Evolutionary conservation across 352 stramenopile genomes (phyloP), one percentile per base, ranked within the genome.

Genomic region (Pythium dissimile): DNA sequence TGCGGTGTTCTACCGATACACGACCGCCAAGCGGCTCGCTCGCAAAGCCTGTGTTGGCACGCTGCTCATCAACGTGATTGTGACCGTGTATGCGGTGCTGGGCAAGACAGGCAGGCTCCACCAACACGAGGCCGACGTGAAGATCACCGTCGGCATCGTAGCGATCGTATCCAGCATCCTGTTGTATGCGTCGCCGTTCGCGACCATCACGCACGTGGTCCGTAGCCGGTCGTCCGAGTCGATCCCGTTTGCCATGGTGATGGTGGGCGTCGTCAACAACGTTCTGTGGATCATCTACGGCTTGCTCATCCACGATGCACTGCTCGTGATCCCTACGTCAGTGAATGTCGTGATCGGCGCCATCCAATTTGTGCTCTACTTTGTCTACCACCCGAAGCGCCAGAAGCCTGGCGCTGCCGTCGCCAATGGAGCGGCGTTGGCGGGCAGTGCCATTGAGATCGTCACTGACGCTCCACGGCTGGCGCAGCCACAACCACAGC

Each of bases 231-330:
- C 77, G 13, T 82, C 74, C 7, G 69, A 42, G 26, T 90, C 75
- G 20, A 73, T 92, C 43, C 75, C 72, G 23, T 75, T 89, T 42
- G 59, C 67, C 1, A 88, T 92, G 78, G 75, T 84, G 37, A 26
- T 81, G 35, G 69, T 78, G 13, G 82, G 77, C 2, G 45, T 73
- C n/a, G 53, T 77, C 49, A 92, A 90, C 77, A 92, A 90, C 60
- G 50, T 69, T 13, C 58, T 89, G n/a, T 92, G 82, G 82, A 64
- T 88, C 39, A 60, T 84, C 48, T 92, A 90, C 68, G 76, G 74
- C 27, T 43, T 64, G 31, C 59, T 89, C 28, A 59, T 86, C 24
- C 37, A 67, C 44, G 75, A 90, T 31, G 41, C 73, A n/a, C 59
- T 90, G 39, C 47, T 92, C n/a, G 54, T 90, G 24, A 53, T 82